phyloP scores from a whole-genome alignment of 2,329 filamentous ascomycete genomes.

The Xylaria sp. region DNA sequence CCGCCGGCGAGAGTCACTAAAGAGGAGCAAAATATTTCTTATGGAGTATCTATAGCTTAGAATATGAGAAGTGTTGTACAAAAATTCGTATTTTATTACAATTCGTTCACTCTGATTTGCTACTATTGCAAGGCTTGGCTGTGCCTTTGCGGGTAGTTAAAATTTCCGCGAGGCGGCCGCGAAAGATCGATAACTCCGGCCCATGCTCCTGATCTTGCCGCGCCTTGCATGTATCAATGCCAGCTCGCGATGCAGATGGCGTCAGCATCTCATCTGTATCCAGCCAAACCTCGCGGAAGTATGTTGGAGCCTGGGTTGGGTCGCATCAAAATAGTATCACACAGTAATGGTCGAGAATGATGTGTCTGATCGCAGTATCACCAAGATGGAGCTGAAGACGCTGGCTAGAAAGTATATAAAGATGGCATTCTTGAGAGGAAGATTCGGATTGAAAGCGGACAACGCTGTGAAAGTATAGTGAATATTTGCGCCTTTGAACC shows the following conservation, averaged over 20 bases:
- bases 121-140: not conserved
- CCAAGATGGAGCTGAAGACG: not conserved
- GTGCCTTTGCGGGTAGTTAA: constrained; percentile 9
- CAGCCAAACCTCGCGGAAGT: not conserved
- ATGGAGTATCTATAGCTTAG: not conserved
- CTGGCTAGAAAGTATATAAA: constrained; percentile 17
- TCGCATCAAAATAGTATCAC: constrained; percentile 9
- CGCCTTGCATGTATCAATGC: not conserved
- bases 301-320: not conserved
- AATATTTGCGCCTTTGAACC: not conserved
- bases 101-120: not conserved
- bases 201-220: not conserved
- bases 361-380: not conserved
- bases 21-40: not conserved
- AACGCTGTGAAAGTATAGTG: not conserved
- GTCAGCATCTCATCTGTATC: constrained; percentile 8
- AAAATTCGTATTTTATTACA: not conserved
- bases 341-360: not conserved
- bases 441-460: not conserved
- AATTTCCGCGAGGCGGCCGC: constrained; percentile 20
- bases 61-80: not conserved
- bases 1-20: not conserved
- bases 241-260: not conserved
- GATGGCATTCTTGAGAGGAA: not conserved
- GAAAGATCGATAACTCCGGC: constrained; percentile 22